Evolutionary conservation across 2,329 filamentous ascomycete genomes (phyloP).

Genomic region (Metarhizium guizhouense): DNA sequence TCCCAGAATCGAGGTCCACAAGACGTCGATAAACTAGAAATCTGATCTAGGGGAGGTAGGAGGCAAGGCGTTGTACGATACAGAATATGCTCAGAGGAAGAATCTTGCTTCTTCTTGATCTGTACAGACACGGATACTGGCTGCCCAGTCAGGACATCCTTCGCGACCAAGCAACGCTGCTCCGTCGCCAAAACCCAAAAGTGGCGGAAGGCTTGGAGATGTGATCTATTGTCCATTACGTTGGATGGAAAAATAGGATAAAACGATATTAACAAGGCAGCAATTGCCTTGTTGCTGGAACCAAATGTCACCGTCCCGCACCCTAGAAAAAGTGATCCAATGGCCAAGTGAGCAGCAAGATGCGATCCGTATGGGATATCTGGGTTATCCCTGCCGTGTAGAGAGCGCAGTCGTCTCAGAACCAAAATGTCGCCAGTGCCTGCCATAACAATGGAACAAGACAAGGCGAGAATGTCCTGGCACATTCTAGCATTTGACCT

Average conservation of each 20-base stretch:
- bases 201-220: slow-evolving; percentile 92
- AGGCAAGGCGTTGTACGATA: slow-evolving; percentile 48
- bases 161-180: slow-evolving; percentile 76
- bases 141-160: slow-evolving; percentile 76
- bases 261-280: slow-evolving; percentile 79
- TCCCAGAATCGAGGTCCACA: slow-evolving; percentile 68
- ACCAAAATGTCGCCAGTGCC: slow-evolving; percentile 84
- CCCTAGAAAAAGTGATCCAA: slow-evolving; percentile 83
- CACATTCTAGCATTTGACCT: slow-evolving; percentile 81
- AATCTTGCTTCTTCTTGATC: slow-evolving; percentile 45
- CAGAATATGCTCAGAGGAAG: slow-evolving; percentile 27
- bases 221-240: slow-evolving; percentile 88
- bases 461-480: slow-evolving; percentile 77
- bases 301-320: slow-evolving; percentile 90
- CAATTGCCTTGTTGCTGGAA: slow-evolving; percentile 78
- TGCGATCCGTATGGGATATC: slow-evolving; percentile 91
- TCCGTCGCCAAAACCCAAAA: slow-evolving; percentile 95
- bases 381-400: slow-evolving; percentile 78
- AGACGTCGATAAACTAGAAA: slow-evolving; percentile 51
- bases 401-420: slow-evolving; percentile 73
- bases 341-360: slow-evolving; percentile 82
- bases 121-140: slow-evolving; percentile 66
- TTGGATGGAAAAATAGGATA: slow-evolving; percentile 87
- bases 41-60: slow-evolving; percentile 55
- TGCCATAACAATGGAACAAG: slow-evolving; percentile 84